Conservation (phyloP, 2,329 filamentous ascomycete species). For the Pseudocercospora crystallina region DNA sequence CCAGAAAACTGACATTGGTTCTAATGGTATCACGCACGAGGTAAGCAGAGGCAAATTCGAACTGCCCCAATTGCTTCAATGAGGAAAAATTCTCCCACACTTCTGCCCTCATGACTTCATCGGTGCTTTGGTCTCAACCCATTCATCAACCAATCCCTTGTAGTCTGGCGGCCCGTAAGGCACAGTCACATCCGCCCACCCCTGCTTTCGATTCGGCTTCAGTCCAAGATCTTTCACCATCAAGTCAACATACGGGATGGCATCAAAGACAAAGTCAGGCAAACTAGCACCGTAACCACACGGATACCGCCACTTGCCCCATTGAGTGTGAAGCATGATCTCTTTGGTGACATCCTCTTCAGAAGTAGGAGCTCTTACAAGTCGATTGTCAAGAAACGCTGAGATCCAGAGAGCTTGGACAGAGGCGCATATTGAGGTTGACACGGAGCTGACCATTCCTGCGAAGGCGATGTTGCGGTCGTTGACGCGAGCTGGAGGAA, state of each 20-base stretch:
- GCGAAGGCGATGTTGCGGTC: slow-evolving; percentile 42
- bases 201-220: slow-evolving; percentile 54
- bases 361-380: slow-evolving; percentile 39
- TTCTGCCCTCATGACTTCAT: slow-evolving; percentile 9
- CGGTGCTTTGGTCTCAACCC: slow-evolving; percentile 32
- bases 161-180: slow-evolving; percentile 64
- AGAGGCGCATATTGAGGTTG: slow-evolving; percentile 39
- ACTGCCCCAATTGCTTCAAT: not conserved
- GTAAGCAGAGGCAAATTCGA: too few relatives aligned
- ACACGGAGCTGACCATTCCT: slow-evolving; percentile 40
- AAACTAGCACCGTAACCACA: slow-evolving; percentile 62
- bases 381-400: slow-evolving; percentile 60
- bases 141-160: slow-evolving; percentile 54
- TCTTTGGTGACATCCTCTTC: slow-evolving; percentile 41
- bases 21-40: not conserved
- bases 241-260: slow-evolving; percentile 70
- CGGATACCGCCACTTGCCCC: slow-evolving; percentile 68
- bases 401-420: slow-evolving; percentile 50
- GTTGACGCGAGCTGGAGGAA: slow-evolving; percentile 37
- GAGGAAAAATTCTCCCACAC: not conserved
- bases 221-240: slow-evolving; percentile 67
- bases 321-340: slow-evolving; percentile 64
- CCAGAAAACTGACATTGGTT: not conserved
- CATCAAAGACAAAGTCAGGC: slow-evolving; percentile 75
- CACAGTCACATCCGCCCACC: slow-evolving; percentile 53